Percentiles rank a stretch among this genome's conserved stretches.
These are phyloP conservation scores for Pseudomassariella vexata DNA, from an alignment of 2,329 filamentous ascomycete species.

Conservation along the genomic window DNA sequence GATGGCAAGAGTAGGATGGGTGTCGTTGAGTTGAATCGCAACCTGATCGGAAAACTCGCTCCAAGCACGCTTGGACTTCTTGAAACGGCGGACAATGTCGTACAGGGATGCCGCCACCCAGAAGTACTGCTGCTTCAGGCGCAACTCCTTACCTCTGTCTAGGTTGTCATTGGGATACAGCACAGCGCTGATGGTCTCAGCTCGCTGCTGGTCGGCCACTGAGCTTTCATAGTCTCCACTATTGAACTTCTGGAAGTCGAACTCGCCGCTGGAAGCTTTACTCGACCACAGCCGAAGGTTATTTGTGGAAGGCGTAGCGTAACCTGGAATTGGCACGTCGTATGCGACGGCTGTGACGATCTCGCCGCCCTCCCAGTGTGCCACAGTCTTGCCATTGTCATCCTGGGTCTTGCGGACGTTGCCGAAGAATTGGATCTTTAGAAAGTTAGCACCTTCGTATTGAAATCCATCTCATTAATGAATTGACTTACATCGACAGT, in stretches of 20 bases:
- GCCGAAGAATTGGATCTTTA: constrained; percentile 86
- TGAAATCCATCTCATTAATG: background rate
- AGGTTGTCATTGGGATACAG: constrained; percentile 97
- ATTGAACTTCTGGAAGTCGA: constrained; percentile 99
- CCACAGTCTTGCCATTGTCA: constrained; percentile 66
- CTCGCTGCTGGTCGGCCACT: constrained; percentile 94
- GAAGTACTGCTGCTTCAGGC: constrained; percentile 99
- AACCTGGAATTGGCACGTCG: constrained; percentile 88
- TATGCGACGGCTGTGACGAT: constrained; percentile 89
- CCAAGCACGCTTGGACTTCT: constrained; percentile 92
- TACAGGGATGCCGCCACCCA: constrained; percentile 96
- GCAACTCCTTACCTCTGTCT: constrained; percentile 91
- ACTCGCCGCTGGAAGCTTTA: constrained; percentile 94
- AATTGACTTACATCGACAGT: constrained; percentile 67
- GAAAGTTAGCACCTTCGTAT: background rate
- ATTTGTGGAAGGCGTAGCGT: constrained; percentile 84
- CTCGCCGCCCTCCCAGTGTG: constrained; percentile 88
- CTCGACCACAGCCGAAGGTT: constrained; percentile 96
- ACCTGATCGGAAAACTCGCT: constrained; percentile 89
- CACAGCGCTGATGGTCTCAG: constrained; percentile 98
- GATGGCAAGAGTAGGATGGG: constrained; percentile 91
- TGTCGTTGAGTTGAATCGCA: constrained; percentile 97
- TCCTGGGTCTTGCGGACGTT: constrained; percentile 70
- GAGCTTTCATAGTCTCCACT: constrained; percentile 96
- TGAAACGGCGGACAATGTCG: constrained; percentile 96